Conservation (phyloP, 2,329 filamentous ascomycete genomes). For the Arthroderma sp. region DNA sequence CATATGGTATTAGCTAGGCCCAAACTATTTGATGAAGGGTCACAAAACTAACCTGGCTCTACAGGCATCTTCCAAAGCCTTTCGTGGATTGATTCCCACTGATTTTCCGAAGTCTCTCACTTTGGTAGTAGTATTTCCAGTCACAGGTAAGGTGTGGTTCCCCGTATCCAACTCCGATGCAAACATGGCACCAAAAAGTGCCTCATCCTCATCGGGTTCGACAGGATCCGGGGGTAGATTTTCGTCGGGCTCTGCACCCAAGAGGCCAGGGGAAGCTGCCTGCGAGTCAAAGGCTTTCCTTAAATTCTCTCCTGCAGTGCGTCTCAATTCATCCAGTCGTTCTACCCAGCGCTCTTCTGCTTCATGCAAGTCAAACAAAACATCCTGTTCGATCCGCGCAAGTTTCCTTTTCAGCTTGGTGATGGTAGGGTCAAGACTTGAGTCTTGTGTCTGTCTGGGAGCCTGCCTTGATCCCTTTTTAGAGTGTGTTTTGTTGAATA, state of each 20-base stretch:
- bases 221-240: conserved; percentile 5
- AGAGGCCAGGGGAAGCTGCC: neutral
- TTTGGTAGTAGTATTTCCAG: conserved; percentile 32
- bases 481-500: conserved; percentile 34
- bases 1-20: conserved; percentile 25
- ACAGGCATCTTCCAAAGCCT: conserved; percentile 77
- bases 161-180: conserved; percentile 31
- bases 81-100: conserved; percentile 61
- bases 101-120: conserved; percentile 78
- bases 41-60: conserved; percentile 50
- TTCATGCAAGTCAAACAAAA: conserved; percentile 57
- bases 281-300: conserved; percentile 25
- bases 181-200: conserved; percentile 48
- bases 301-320: conserved; percentile 42
- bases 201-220: conserved; percentile 32
- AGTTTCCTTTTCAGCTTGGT: conserved; percentile 62
- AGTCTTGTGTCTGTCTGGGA: conserved; percentile 9
- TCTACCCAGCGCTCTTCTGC: conserved; percentile 56
- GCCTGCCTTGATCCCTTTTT: conserved; percentile 1
- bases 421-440: conserved; percentile 36
- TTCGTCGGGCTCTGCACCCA: neutral
- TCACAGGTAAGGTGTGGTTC: conserved; percentile 32
- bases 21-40: conserved; percentile 3
- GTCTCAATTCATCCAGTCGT: conserved; percentile 49
- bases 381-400: conserved; percentile 62